These are phyloP conservation scores for Salicornia ramosissima DNA, from an alignment of 148 eudicot species.

Conservation along the genomic window DNA sequence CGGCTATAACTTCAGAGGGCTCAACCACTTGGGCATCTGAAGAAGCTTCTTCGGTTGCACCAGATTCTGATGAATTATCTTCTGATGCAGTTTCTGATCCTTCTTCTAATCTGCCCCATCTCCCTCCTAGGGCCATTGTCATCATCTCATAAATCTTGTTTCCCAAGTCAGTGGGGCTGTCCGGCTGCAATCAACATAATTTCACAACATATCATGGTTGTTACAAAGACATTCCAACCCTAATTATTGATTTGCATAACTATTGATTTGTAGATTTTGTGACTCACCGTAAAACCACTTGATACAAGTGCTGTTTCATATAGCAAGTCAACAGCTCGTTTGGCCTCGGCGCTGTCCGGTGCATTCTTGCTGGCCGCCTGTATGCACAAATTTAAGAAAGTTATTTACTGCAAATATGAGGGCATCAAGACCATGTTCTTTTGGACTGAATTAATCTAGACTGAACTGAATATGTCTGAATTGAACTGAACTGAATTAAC, in stretches of 20 bases:
- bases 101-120: slow-evolving; percentile 82
- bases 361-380: slow-evolving; percentile 97
- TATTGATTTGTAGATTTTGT: background rate
- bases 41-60: slow-evolving; percentile 30
- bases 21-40: slow-evolving; percentile 71
- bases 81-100: slow-evolving; percentile 28
- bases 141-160: slow-evolving; percentile 97
- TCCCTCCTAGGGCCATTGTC: slow-evolving; percentile 96
- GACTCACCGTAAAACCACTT: slow-evolving; percentile 89
- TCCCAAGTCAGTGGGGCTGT: slow-evolving; percentile 90
- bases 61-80: slow-evolving; percentile 34
- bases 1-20: slow-evolving; percentile 88
- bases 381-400: background rate
- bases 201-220: background rate
- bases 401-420: background rate
- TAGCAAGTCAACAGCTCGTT: slow-evolving; percentile 70
- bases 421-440: too few species aligned
- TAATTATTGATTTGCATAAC: background rate
- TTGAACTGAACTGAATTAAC: too few species aligned
- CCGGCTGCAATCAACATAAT: slow-evolving; percentile 53
- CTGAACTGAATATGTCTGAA: too few species aligned
- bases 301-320: slow-evolving; percentile 85
- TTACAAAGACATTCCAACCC: background rate
- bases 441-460: too few species aligned
- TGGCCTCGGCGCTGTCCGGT: slow-evolving; percentile 78